These are phyloP conservation scores for Amylocarpus encephaloides DNA, from an alignment of 2,329 filamentous ascomycete genomes.

Conservation along the genomic window DNA sequence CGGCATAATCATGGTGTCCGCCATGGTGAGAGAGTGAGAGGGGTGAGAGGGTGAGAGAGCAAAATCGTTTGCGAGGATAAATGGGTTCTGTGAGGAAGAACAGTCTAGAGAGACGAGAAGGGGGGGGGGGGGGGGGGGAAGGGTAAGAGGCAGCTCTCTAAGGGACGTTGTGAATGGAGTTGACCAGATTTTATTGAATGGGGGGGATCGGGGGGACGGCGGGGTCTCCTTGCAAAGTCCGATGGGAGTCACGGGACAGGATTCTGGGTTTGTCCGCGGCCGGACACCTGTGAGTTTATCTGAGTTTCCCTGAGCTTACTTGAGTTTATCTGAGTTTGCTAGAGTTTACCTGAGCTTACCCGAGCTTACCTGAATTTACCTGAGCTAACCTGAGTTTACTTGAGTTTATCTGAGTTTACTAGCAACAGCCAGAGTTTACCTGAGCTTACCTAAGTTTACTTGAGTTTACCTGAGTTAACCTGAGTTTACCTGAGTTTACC, in stretches of 20 bases:
- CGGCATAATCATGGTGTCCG: slow-evolving; percentile 43
- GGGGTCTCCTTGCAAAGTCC: background rate
- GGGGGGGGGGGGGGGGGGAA: slow-evolving; percentile 1
- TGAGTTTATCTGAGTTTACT: no score
- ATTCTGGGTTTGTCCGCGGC: background rate
- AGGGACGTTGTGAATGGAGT: background rate
- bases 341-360: no score
- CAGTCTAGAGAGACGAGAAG: slow-evolving; percentile 15
- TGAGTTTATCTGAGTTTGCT: no score
- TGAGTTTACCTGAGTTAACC: no score
- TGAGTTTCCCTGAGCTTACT: no score
- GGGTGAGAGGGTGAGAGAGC: slow-evolving; percentile 15
- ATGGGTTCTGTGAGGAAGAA: slow-evolving; percentile 10
- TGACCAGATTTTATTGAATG: slow-evolving; percentile 18
- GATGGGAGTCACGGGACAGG: background rate
- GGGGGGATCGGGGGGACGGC: slow-evolving; percentile 4
- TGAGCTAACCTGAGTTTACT: no score
- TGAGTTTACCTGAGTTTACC: no score
- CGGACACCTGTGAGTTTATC: no score
- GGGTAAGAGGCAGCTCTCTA: background rate
- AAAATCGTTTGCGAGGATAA: slow-evolving; percentile 6
- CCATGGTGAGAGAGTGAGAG: slow-evolving; percentile 39
- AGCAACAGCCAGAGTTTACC: no score
- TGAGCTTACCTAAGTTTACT: no score
- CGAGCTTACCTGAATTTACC: no score